Evolutionary conservation across 2,329 filamentous ascomycete species (phyloP), one percentile per base, ranked within the genome.

Genomic region (Cercospora sp.): DNA sequence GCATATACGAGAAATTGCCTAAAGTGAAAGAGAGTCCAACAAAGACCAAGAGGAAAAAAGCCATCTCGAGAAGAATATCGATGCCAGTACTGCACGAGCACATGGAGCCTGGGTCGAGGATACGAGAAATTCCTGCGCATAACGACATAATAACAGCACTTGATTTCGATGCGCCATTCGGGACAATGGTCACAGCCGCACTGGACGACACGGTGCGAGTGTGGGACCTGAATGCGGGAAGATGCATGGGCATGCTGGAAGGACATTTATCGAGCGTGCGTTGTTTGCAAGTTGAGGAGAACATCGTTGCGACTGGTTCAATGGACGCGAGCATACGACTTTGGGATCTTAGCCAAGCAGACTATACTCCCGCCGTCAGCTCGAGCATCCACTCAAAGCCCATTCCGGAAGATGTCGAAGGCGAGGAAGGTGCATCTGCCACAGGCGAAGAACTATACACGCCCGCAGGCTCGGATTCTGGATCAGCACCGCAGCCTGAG

Each of bases 91-190:
- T 98, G 66, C 95, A 99, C 81, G 95, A 98, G 80, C 93, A 98
- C 80, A 92, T 97, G 78, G 90, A 96, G 71, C 90, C 94, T 3
- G 95, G 95, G 18, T 93, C 92, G 37, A 88, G 87, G 75, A 97
- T 99, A 75, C 91, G 91, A 73, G 92, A 97, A 78, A 86, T 98
- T 66, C 90, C 92, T 73, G 93, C 94, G 2, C 95, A 99, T 79
- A 89, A 88, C 63, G 95, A 99, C 78, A 87, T 87, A 67, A 91
- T 99, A 70, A 97, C 94, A 0, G 91, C 94, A 7, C 80, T 99
- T 69, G 95, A 98, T 81, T 99, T 99, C 79, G 95, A 99, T 78
- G 91, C 91, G n/a, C 95, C 95, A 0, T 98, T 98, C 79, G 95
- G 95, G 16, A 96, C 93, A 21, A 89, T 98, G 87, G 93, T 98